Percentiles rank a stretch among this genome's conserved stretches.
Conservation (phyloP, 2,329 filamentous ascomycete species). For the Microdochium bolleyi region DNA sequence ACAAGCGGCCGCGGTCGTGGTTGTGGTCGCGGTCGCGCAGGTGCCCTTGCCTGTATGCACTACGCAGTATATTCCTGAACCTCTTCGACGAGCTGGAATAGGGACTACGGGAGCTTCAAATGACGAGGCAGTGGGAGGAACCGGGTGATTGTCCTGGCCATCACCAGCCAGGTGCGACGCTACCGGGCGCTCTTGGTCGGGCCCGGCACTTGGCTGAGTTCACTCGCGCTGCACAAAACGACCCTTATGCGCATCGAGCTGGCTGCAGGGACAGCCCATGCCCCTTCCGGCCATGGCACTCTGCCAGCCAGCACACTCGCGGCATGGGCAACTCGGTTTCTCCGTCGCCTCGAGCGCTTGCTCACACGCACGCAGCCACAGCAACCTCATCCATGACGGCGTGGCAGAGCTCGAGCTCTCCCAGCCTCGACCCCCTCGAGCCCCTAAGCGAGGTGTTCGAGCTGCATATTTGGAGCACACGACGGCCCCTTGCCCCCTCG, state of each 20-base stretch:
- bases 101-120: too few relatives aligned
- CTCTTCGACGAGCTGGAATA: too few relatives aligned
- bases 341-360: not conserved
- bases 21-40: not conserved
- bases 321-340: not conserved
- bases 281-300: not conserved
- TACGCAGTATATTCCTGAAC: too few relatives aligned
- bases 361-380: not conserved
- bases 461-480: too few relatives aligned
- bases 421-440: too few relatives aligned
- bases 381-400: not conserved
- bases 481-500: too few relatives aligned
- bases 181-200: too few relatives aligned
- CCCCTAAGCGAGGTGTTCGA: not conserved
- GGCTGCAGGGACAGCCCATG: not conserved
- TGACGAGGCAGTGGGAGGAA: too few relatives aligned
- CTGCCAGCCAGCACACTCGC: not conserved
- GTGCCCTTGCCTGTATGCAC: not conserved
- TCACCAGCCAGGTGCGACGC: too few relatives aligned
- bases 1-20: not conserved
- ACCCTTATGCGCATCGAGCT: not conserved
- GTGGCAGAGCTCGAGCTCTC: not conserved
- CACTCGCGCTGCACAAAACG: not conserved
- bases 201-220: too few relatives aligned
- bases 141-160: too few relatives aligned